Conservation (phyloP, 2,329 filamentous ascomycete species). For the Dothidotthia symphoricarpi region DNA sequence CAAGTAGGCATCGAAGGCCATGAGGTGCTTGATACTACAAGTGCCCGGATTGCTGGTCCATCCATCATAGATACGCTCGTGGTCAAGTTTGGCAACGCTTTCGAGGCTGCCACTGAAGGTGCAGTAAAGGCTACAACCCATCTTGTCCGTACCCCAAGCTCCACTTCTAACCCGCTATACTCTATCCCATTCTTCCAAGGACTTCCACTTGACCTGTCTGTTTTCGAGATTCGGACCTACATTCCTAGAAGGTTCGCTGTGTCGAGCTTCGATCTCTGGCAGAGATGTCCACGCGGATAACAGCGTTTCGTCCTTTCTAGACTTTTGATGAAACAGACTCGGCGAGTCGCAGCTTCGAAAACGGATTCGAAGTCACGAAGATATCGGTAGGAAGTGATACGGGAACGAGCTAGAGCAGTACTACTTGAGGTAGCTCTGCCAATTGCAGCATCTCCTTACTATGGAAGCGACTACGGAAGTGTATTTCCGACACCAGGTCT, state of each 20-base stretch:
- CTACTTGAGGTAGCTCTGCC: no score
- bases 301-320: conserved; percentile 9
- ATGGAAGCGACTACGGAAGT: no score
- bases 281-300: background rate
- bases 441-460: no score
- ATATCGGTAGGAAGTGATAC: conserved; percentile 42
- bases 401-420: conserved; percentile 18
- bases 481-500: no score
- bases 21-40: conserved; percentile 52
- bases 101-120: conserved; percentile 57
- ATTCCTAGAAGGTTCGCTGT: conserved; percentile 10
- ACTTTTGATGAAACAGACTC: conserved; percentile 23
- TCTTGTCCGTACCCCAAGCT: conserved; percentile 18
- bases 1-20: conserved; percentile 57
- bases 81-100: conserved; percentile 59
- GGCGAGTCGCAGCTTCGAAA: conserved; percentile 43
- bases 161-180: conserved; percentile 19
- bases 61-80: conserved; percentile 53
- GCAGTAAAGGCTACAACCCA: conserved; percentile 55
- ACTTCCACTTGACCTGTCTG: conserved; percentile 18
- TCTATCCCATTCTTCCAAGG: conserved; percentile 43
- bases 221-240: conserved; percentile 11
- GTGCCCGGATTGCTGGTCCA: conserved; percentile 53
- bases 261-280: conserved; percentile 2
- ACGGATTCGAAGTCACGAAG: conserved; percentile 34